Percentiles rank a stretch among this genome's conserved stretches.
phyloP scores from a whole-genome alignment of 2,329 filamentous ascomycete genomes.

The Penicillium oxalicum region DNA sequence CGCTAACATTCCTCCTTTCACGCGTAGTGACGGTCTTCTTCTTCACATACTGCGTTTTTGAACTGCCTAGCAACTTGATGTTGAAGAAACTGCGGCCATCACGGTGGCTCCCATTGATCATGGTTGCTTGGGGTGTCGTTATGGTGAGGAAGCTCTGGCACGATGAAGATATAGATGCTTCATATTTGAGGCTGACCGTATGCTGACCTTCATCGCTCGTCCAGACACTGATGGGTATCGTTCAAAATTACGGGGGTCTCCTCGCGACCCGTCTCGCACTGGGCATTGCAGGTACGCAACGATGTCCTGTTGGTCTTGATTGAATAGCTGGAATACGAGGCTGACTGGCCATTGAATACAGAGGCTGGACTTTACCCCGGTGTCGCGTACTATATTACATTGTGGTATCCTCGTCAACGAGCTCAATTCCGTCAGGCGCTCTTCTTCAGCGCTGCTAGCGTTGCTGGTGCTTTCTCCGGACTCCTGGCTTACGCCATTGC shows the following conservation, averaged over 20 bases:
- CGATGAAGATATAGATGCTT: not conserved
- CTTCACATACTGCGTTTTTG: constrained; percentile 20
- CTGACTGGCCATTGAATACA: constrained; percentile 6
- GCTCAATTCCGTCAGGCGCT: constrained; percentile 42
- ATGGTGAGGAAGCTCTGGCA: constrained; percentile 24
- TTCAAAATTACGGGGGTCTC: constrained; percentile 42
- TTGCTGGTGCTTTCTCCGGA: constrained; percentile 50
- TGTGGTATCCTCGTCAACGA: constrained; percentile 43
- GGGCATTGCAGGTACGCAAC: constrained; percentile 29
- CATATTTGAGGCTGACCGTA: not conserved
- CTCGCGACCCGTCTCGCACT: constrained; percentile 43
- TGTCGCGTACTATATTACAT: constrained; percentile 41
- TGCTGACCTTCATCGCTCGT: not conserved
- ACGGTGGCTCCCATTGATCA: constrained; percentile 27
- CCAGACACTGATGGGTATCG: constrained; percentile 44
- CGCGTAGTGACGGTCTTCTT: constrained; percentile 28
- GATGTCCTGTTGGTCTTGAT: not conserved
- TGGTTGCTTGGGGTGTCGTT: constrained; percentile 43
- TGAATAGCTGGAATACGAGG: not conserved
- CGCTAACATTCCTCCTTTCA: not conserved
- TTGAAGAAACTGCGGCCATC: constrained; percentile 23
- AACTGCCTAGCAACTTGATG: constrained; percentile 17
- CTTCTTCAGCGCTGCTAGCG: constrained; percentile 44
- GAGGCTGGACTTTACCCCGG: constrained; percentile 42
- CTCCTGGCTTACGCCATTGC: constrained; percentile 48